A percentile compares a stretch with the other conserved stretches of the same genome.
These are phyloP conservation scores for Aureobasidium sp. DNA, from an alignment of 2,329 filamentous ascomycete genomes.

Conservation along the genomic window DNA sequence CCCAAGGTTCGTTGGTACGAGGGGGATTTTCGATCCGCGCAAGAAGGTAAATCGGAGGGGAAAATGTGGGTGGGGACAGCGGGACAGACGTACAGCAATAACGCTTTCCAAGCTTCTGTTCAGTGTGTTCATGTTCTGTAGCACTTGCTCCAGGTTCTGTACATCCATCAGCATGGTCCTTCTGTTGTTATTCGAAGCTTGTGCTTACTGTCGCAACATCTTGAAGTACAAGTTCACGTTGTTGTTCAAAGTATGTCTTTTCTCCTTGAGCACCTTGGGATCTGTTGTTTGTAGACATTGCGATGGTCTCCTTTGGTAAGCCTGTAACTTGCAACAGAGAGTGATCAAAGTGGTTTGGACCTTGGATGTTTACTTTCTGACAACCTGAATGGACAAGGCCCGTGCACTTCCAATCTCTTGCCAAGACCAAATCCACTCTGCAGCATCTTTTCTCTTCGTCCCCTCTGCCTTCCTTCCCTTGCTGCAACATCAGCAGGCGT, in stretches of 20 bases:
- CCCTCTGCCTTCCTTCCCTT: background rate
- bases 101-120: conserved; percentile 94
- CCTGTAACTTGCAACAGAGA: background rate
- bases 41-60: background rate
- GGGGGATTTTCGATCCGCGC: conserved; percentile 42
- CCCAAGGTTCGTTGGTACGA: background rate
- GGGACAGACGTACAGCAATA: conserved; percentile 70
- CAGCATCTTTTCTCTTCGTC: background rate
- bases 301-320: background rate
- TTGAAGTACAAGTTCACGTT: conserved; percentile 74
- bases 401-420: background rate
- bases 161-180: background rate
- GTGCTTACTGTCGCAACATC: conserved; percentile 74
- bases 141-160: conserved; percentile 83
- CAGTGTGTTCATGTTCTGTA: conserved; percentile 95
- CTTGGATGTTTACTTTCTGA: background rate
- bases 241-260: conserved; percentile 77
- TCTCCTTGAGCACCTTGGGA: conserved; percentile 29
- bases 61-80: too few species aligned
- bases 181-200: background rate
- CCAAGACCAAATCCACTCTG: background rate
- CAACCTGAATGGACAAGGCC: background rate
- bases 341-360: background rate
- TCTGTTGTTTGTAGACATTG: conserved; percentile 34
- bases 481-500: background rate